Evolutionary conservation across 2,329 filamentous ascomycete species (phyloP).

Genomic region (Lachnellula hyalina): DNA sequence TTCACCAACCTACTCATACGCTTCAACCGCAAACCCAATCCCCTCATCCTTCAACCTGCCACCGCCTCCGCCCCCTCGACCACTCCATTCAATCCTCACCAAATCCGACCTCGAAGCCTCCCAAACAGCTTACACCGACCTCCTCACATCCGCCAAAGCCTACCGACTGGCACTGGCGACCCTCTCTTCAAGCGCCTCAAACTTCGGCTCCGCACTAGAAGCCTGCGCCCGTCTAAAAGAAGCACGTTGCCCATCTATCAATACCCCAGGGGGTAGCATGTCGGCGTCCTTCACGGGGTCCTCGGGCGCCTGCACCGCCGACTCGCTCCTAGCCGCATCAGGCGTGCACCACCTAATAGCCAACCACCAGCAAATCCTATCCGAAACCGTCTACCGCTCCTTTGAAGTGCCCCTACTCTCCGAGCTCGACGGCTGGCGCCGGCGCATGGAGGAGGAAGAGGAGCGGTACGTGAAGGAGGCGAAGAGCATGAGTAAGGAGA

Average conservation of each 20-base stretch:
- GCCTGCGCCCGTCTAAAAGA: constrained; percentile 64
- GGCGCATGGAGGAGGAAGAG: constrained; percentile 60
- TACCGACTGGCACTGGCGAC: constrained; percentile 58
- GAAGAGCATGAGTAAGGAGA: constrained; percentile 52
- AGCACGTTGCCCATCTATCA: constrained; percentile 54
- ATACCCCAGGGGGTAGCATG: constrained; percentile 28
- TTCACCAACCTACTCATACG: constrained; percentile 60
- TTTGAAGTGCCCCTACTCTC: constrained; percentile 67
- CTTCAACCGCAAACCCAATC: constrained; percentile 56
- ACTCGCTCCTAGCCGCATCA: constrained; percentile 55
- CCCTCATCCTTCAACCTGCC: constrained; percentile 53
- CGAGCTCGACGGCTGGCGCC: constrained; percentile 61
- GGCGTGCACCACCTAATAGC: constrained; percentile 63
- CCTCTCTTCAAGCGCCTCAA: constrained; percentile 55
- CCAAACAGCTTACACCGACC: constrained; percentile 56
- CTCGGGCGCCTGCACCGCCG: constrained; percentile 52
- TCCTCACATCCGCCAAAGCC: constrained; percentile 56
- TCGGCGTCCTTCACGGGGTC: constrained; percentile 41
- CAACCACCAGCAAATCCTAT: constrained; percentile 66
- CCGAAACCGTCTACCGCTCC: constrained; percentile 61
- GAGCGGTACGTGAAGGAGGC: constrained; percentile 52
- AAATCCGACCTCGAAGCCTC: constrained; percentile 59
- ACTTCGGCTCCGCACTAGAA: constrained; percentile 61
- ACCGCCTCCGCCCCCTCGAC: constrained; percentile 53
- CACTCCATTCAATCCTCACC: constrained; percentile 54